Base-by-base conservation (phyloP, 1,284 basidiomycete genomes). In the Ceratobasidium sp. region DNA sequence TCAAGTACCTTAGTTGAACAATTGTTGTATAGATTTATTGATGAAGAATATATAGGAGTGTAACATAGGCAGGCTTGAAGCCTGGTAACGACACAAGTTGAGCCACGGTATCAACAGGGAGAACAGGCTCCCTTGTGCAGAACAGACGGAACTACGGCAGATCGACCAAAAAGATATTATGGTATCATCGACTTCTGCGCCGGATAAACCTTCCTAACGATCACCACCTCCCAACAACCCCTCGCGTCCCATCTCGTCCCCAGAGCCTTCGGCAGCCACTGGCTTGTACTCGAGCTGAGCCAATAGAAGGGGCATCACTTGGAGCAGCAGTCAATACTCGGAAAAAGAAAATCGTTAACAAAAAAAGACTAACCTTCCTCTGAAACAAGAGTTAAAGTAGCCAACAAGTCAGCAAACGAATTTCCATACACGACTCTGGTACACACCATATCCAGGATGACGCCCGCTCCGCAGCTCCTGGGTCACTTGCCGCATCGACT, bases 401-500 rank as follows among this genome's bases (percentile, higher is more conserved):
- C 34, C 24, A 68, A 39, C 9, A 24, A n/a, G 24, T 31, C 9
- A 16, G n/a, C 53, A 51, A 6, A 62, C 31, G 14, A 9, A n/a
- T n/a, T n/a, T n/a, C n/a, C n/a, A n/a, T n/a, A n/a, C n/a, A n/a
- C n/a, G n/a, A n/a, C n/a, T n/a, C n/a, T n/a, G n/a, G n/a, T n/a
- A 78, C 82, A 78, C 75, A 83, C 82, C 83, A 79, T 95, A 95
- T 1, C 93, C 93, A 37, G 92, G 91, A 79, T 94, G 92, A 62
- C 90, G 85, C 53, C 93, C 93, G 65, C 87, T 85, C 66, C 93
- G 85, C 62, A 95, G 92, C 81, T 94, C 90, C 75, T 89, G 87
- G 91, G 92, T 95, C 37, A 96, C 91, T 75, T 87, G 88, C 77
- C 88, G 88, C 93, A 96, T 94, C 24, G 90, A 87, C 24, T 91